Percentiles rank a stretch among this genome's conserved stretches.
phyloP scores from a whole-genome alignment of 2,329 filamentous ascomycete species.

The Alternaria tenuissima region DNA sequence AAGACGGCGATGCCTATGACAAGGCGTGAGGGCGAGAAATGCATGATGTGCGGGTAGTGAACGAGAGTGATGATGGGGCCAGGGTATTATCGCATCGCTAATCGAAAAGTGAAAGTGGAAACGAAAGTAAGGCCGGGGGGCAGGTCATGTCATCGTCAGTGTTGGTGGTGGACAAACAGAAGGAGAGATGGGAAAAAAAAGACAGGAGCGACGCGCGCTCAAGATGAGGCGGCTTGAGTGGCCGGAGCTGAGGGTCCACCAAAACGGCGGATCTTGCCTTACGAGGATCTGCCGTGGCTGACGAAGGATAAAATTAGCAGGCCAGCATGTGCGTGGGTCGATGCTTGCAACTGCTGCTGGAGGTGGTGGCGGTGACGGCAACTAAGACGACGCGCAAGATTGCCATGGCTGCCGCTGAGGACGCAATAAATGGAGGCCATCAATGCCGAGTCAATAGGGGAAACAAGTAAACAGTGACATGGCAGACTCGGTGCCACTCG shows the following conservation, averaged over 20 bases:
- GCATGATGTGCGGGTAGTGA: slow-evolving; percentile 24
- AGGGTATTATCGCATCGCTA: slow-evolving; percentile 20
- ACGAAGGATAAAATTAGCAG: slow-evolving; percentile 21
- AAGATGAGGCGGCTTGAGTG: slow-evolving; percentile 10
- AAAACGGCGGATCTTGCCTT: slow-evolving; percentile 11
- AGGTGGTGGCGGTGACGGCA: slow-evolving; percentile 3
- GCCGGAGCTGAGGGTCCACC: slow-evolving; percentile 17
- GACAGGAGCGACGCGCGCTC: slow-evolving; percentile 17
- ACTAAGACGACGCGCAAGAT: background rate
- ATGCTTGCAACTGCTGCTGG: slow-evolving; percentile 1
- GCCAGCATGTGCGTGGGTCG: slow-evolving; percentile 6
- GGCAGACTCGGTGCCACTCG: background rate
- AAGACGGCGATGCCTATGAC: slow-evolving; percentile 28
- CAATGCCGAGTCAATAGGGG: slow-evolving; percentile 4
- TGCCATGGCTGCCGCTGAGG: background rate
- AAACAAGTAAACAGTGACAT: background rate
- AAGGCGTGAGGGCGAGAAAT: slow-evolving; percentile 31
- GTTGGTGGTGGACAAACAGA: background rate
- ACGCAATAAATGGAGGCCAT: background rate
- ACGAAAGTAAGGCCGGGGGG: background rate
- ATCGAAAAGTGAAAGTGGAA: background rate
- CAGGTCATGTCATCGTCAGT: slow-evolving; percentile 21
- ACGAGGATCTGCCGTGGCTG: slow-evolving; percentile 13
- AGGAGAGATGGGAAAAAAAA: slow-evolving; percentile 10
- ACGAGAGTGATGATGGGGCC: slow-evolving; percentile 10